Percentiles rank a stretch among this genome's conserved stretches.
phyloP scores from a whole-genome alignment of 768 basidiomycete species.

The Fomitopsis pulvina region DNA sequence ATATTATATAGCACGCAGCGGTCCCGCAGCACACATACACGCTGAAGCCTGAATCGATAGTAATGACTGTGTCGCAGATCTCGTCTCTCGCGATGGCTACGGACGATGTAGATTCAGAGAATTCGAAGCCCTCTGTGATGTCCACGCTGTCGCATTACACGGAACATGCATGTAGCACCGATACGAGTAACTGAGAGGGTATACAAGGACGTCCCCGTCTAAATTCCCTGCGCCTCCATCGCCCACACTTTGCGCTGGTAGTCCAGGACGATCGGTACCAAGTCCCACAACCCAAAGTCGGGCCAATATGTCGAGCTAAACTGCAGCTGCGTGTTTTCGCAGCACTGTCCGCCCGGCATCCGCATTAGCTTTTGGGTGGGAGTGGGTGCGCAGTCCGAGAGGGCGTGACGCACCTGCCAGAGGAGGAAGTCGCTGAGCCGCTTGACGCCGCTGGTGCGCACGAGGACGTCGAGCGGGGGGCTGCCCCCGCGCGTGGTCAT shows the following conservation, averaged over 20 bases:
- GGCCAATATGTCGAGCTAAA: conserved; percentile 89
- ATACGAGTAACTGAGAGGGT: not conserved
- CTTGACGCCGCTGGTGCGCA: conserved; percentile 88
- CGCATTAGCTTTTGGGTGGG: not conserved
- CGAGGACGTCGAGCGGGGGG: conserved; percentile 82
- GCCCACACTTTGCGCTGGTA: conserved; percentile 77
- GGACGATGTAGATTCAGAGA: too few relatives aligned
- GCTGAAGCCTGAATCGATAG: too few relatives aligned
- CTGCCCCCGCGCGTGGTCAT: conserved; percentile 59
- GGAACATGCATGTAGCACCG: not conserved
- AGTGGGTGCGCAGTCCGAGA: not conserved
- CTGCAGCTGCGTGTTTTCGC: conserved; percentile 80
- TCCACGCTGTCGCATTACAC: too few relatives aligned
- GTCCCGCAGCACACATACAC: too few relatives aligned
- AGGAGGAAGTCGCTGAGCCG: conserved; percentile 85
- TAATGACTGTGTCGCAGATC: too few relatives aligned
- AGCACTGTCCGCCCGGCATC: conserved; percentile 44
- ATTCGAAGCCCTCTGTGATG: too few relatives aligned
- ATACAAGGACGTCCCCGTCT: not conserved
- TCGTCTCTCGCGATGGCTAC: too few relatives aligned
- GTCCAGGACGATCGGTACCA: conserved; percentile 81
- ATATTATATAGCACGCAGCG: too few relatives aligned
- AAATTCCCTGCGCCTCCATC: too few relatives aligned
- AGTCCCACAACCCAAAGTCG: conserved; percentile 80
- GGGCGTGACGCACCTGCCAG: conserved; percentile 74